Base-by-base conservation (phyloP, 2,329 filamentous ascomycete genomes). In the Arthroderma sp. region DNA sequence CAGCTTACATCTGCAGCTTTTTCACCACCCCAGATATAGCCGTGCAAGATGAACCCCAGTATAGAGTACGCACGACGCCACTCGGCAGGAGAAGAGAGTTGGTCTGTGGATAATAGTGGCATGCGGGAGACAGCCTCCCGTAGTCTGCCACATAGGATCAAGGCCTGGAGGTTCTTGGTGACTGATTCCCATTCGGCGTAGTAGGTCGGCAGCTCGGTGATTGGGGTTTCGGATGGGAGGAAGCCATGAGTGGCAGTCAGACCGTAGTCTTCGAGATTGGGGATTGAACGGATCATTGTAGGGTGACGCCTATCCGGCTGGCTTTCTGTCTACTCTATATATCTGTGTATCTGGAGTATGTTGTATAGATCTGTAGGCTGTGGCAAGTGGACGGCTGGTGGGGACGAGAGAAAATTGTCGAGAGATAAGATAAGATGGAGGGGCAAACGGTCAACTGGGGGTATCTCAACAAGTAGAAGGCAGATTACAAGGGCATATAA, bases 121-220 rank as follows among this genome's bases (percentile, higher is more conserved):
- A 98, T 74, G 38, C 74, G 72, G 54, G 95, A 82, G 48, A 96
- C 76, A 48, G 88, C 78, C 42, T 79, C 75, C 38, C 86, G 81
- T 51, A 98, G 71, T 49, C 88, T 80, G 62, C 83, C 86, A 65
- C 82, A 93, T 46, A 95, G 74, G 42, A 96, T 80, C 48, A 96
- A 71, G 8, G 81, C 79, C 66, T 95, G 91, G 29, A 98, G 73
- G 58, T 94, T 95, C 53, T 80, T 76, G 31, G 82, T 77, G 41
- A 95, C 75, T 38, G 82, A 77, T 67, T 98, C 91, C 91, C 91
- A 98, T 59, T 86, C 86, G 63, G 84, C 81, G 66, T 96, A 98
- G 70, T 95, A 96, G 2, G 83, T 84, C 6, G 87, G 83, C 9
- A 98, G 78, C 45, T 77, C 70, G 50, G 85, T 80, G 51, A 96